Evolutionary conservation across 2,329 filamentous ascomycete genomes (phyloP), one percentile per base, ranked within the genome.

Genomic region (Trichophyton benhamiae): DNA sequence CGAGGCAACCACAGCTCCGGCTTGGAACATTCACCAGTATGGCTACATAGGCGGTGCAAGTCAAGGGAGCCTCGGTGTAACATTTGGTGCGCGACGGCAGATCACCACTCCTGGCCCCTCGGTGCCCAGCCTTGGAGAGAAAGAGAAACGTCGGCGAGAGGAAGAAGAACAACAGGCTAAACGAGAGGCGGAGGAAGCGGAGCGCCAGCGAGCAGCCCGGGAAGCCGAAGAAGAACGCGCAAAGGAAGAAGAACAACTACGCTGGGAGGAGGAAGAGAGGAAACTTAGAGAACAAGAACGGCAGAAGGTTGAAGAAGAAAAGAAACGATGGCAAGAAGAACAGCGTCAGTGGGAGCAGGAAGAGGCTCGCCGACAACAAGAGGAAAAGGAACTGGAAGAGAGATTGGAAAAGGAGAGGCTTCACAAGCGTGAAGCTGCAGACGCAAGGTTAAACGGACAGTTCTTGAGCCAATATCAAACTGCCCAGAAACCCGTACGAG

Each of bases 11-110:
- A 96, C 91, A 1, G 81, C 86, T 27, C 94, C 94, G 0, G 94
- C 94, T 1, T 99, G 94, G 94, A 99, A 97, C 72, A 97, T 97
- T 67, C 88, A 91, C 62, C 94, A 99, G 72, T 99, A 99, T 71
- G 91, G 94, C 6, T 99, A 96, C 75, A 94, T 97, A 87, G 94
- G 94, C 62, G 94, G 94, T 57, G 94, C 94, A 27, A 96, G 89
- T 69, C 94, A 99, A 73, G 92, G 90, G 2, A 97, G 95, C 68
- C 85, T 96, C 64, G 94, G 94, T 17, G 90, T 99, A 67, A 85
- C 89, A 9, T 97, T 97, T 74, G 94, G 94, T 61, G 89, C 87
- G 17, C 84, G 91, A 68, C 84, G 94, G 63, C 94, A 99, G 76
- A 97, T 99, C 71, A 97, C 91, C 7, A 90, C 82, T 68, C 83